Conservation (phyloP, 768 basidiomycete species). For the Suillus weaverae region DNA sequence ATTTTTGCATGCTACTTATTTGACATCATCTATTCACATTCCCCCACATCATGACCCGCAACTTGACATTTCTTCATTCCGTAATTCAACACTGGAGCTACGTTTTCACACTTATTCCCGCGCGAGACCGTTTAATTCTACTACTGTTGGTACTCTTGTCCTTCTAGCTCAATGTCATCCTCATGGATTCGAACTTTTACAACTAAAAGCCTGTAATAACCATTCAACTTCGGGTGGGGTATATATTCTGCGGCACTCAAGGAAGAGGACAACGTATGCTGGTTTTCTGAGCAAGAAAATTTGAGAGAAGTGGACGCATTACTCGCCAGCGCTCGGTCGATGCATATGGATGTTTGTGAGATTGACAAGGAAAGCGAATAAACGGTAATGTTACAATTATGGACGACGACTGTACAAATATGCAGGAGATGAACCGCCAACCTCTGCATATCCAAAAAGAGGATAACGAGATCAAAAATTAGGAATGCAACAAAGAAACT, state of each 20-base stretch:
- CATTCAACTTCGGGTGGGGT: neutral
- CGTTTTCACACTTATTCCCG: constrained; percentile 4
- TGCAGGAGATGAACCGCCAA: constrained; percentile 38
- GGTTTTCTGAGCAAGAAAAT: neutral
- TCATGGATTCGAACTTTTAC: neutral
- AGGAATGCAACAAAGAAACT: constrained; percentile 13
- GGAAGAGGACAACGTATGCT: neutral
- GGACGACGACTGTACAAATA: constrained; percentile 14
- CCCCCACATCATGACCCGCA: constrained; percentile 4
- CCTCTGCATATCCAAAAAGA: constrained; percentile 34
- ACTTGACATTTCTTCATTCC: neutral
- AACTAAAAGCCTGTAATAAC: neutral
- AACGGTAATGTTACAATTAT: constrained; percentile 15
- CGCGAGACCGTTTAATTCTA: constrained; percentile 18
- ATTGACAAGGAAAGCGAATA: constrained; percentile 7
- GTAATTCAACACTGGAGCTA: constrained; percentile 7
- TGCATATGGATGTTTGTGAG: neutral
- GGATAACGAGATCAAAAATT: constrained; percentile 1
- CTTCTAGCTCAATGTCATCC: constrained; percentile 5
- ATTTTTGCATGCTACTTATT: constrained; percentile 32
- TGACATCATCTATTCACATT: constrained; percentile 25
- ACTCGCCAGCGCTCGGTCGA: neutral
- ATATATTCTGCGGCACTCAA: neutral
- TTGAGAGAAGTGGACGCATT: neutral
- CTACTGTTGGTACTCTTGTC: constrained; percentile 12